These are phyloP conservation scores for Xylaria sp. DNA, from an alignment of 2,329 filamentous ascomycete genomes.

Conservation along the genomic window DNA sequence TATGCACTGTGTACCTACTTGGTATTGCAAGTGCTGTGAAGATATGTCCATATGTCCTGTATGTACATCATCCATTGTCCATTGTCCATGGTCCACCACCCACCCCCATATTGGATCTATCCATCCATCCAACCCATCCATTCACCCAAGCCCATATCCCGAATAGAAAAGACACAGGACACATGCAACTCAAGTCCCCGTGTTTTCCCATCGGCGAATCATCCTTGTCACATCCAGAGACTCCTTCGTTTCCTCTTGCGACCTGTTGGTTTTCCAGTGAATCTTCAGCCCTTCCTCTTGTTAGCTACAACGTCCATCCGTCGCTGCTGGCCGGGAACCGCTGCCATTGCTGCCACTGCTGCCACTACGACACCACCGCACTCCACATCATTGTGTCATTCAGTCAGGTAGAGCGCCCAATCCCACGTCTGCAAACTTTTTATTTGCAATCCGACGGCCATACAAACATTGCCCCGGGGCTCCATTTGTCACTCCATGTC, in stretches of 20 bases:
- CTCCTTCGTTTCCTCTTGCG: neutral
- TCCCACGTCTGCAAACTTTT: slow-evolving; percentile 24
- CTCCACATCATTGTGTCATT: slow-evolving; percentile 34
- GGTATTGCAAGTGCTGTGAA: neutral
- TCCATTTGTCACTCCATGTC: slow-evolving; percentile 23
- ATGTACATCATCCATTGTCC: neutral
- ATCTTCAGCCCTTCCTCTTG: slow-evolving; percentile 19
- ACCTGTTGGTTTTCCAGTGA: slow-evolving; percentile 14
- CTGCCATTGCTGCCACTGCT: neutral
- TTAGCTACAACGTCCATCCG: slow-evolving; percentile 7
- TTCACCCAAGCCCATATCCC: neutral
- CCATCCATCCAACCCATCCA: neutral
- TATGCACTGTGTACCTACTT: neutral
- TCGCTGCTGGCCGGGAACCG: slow-evolving; percentile 1
- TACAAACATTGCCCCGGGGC: slow-evolving; percentile 15
- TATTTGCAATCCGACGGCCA: slow-evolving; percentile 24
- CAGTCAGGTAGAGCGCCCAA: slow-evolving; percentile 27
- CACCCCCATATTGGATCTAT: neutral
- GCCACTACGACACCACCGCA: slow-evolving; percentile 3
- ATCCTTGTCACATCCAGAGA: slow-evolving; percentile 10
- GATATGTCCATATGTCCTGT: neutral
- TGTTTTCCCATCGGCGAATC: slow-evolving; percentile 1
- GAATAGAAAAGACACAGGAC: neutral
- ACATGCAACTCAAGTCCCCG: neutral
- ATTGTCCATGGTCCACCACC: no score